Conservation (phyloP, 2,329 filamentous ascomycete genomes). For the Penicillium vulpinum region DNA sequence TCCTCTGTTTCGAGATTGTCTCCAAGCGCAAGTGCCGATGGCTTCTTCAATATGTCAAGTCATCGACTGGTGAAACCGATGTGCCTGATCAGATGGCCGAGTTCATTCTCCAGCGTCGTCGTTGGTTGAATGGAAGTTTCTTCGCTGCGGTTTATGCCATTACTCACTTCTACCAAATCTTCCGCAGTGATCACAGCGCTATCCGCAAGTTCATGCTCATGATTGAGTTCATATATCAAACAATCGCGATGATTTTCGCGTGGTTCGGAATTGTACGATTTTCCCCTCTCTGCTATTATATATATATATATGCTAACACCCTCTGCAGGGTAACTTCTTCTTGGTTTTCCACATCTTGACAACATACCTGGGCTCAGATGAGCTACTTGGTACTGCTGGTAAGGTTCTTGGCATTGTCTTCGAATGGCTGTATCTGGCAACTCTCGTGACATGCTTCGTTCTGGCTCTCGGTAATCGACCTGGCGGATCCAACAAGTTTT, state of each 20-base stretch:
- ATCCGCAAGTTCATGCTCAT: slow-evolving; percentile 86
- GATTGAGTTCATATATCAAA: slow-evolving; percentile 91
- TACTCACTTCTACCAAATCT: slow-evolving; percentile 93
- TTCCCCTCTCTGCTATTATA: not conserved
- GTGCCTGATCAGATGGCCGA: slow-evolving; percentile 93
- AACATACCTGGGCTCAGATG: slow-evolving; percentile 69
- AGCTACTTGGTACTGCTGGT: slow-evolving; percentile 74
- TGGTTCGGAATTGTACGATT: slow-evolving; percentile 77
- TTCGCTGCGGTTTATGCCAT: slow-evolving; percentile 96
- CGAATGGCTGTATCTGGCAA: slow-evolving; percentile 92
- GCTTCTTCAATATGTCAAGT: slow-evolving; percentile 98
- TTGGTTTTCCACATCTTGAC: slow-evolving; percentile 97
- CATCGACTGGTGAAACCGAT: slow-evolving; percentile 92
- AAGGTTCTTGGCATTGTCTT: slow-evolving; percentile 84
- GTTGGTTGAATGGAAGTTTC: slow-evolving; percentile 98
- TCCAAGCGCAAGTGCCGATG: slow-evolving; percentile 96
- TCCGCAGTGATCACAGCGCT: slow-evolving; percentile 85
- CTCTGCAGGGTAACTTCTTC: slow-evolving; percentile 79
- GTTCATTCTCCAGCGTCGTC: slow-evolving; percentile 89
- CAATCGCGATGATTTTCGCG: slow-evolving; percentile 93
- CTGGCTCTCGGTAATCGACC: slow-evolving; percentile 91
- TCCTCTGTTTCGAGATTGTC: slow-evolving; percentile 72
- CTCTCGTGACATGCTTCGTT: slow-evolving; percentile 91
- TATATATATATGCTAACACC: not conserved
- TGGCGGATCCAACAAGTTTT: slow-evolving; percentile 88